phyloP scores from a whole-genome alignment of 257 asterid genomes.

The Paraleonurus japonicus region DNA sequence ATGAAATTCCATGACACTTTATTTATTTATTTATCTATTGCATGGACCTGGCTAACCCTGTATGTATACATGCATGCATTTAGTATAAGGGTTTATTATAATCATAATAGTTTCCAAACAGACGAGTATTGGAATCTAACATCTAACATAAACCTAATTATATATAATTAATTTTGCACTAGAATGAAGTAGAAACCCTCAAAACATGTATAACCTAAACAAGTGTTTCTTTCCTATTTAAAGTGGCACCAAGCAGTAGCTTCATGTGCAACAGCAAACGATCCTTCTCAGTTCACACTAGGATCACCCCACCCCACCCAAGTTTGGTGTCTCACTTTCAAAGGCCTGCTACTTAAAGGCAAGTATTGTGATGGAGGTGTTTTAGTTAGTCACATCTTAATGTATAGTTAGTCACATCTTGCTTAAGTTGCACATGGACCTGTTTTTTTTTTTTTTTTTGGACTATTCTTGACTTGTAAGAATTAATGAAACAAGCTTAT shows the following conservation, averaged over 20 bases:
- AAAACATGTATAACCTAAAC: background rate
- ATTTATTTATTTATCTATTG: no score
- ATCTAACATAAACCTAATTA: background rate
- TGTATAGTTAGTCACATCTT: conserved; percentile 44
- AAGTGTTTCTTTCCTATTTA: background rate
- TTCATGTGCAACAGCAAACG: background rate
- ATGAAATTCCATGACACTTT: no score
- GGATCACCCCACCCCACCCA: background rate
- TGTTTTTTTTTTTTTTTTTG: conserved; percentile 24
- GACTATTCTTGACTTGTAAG: background rate
- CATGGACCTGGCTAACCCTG: no score
- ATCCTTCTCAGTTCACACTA: background rate
- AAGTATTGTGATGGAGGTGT: conserved; percentile 49
- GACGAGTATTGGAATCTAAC: no score
- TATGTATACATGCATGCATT: no score
- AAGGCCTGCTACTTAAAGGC: conserved; percentile 28
- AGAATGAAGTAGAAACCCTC: background rate
- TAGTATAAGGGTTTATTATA: no score
- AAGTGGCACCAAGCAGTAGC: background rate
- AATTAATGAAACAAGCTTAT: no score
- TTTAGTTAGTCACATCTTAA: conserved; percentile 46
- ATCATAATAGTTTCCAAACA: no score
- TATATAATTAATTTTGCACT: background rate
- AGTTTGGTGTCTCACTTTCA: conserved; percentile 4
- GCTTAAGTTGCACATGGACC: conserved; percentile 19